phyloP scores from a whole-genome alignment of 2,329 filamentous ascomycete species.

The Aphanoascus verrucosus region DNA sequence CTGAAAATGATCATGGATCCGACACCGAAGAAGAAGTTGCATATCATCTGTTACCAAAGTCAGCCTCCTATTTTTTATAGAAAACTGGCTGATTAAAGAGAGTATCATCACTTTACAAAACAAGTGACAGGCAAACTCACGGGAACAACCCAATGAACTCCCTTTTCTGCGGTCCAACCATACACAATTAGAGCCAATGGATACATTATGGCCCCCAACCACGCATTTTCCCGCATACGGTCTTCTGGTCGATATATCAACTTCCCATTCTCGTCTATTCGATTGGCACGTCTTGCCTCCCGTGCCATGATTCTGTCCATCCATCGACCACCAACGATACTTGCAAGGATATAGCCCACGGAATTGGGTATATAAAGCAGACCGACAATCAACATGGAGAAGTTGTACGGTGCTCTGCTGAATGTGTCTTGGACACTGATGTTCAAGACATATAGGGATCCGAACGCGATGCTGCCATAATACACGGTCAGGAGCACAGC shows the following conservation, averaged over 20 bases:
- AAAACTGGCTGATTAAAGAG: conserved; percentile 22
- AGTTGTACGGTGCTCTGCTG: conserved; percentile 55
- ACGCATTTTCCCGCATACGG: conserved; percentile 71
- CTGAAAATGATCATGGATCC: conserved; percentile 71
- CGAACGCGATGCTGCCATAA: conserved; percentile 65
- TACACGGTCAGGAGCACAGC: conserved; percentile 63
- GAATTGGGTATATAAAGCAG: conserved; percentile 67
- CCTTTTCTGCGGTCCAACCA: conserved; percentile 59
- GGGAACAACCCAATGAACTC: conserved; percentile 52
- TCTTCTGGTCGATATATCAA: conserved; percentile 66
- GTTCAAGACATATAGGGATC: conserved; percentile 64
- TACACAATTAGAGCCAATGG: conserved; percentile 63
- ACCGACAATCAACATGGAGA: conserved; percentile 57
- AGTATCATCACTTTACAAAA: not conserved
- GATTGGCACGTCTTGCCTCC: conserved; percentile 57
- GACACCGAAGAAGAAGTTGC: conserved; percentile 63
- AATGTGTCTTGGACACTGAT: conserved; percentile 65
- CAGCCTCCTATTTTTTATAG: not conserved
- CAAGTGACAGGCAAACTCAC: conserved; percentile 32
- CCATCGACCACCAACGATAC: conserved; percentile 63
- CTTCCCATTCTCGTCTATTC: conserved; percentile 56
- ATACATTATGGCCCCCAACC: conserved; percentile 60
- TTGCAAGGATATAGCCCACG: conserved; percentile 59
- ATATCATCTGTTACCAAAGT: conserved; percentile 38
- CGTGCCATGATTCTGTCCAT: conserved; percentile 71